Evolutionary conservation across 805 yeast genomes (phyloP), one percentile per base, ranked within the genome.

Genomic region (Jamesozyma spencerorum): DNA sequence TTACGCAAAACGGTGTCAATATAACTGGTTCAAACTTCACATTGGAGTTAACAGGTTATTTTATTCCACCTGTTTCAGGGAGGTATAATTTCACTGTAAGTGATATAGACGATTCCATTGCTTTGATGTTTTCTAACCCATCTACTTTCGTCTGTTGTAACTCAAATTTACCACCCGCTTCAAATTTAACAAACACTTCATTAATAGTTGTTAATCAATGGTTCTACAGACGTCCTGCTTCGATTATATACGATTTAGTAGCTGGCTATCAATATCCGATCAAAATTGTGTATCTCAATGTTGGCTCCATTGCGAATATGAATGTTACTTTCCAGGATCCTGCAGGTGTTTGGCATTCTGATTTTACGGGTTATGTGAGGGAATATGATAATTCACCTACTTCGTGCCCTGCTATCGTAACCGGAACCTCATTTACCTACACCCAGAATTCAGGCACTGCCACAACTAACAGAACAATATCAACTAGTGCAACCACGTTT

Each of bases 81-180:
- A 37, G 46, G 2, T 65, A 62, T 38, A 46, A 47, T 1, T 49
- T 64, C 31, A 19, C 38, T 7, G 39, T 63, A 20, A 31, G 34
- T 5, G 30, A 32, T 12, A 51, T 55, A 19, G 69, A 65, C 49
- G 68, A 65, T 42, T 49, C 55, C 14, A 62, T 7, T 71, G 19
- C 34, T 15, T 14, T 31, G 12, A 53, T 53, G 38, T 41, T 63
- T 45, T 68, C 65, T 22, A 28, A 39, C 19, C 49, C 51, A 3
- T 49, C 48, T 41, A 67, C 64, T 4, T 63, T 62, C 29, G 47
- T 39, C n/a, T 62, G 66, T 47, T 63, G 67, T 47, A 28, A 28
- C 12, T 18, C 20, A 6, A 18, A 27, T 12, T n/a, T 14, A 14
- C 13, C 32, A 12, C 17, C 27, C 13, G n/a, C 12, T 28, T 18